phyloP scores from a whole-genome alignment of 768 basidiomycete species.

The Pisolithus sp. region DNA sequence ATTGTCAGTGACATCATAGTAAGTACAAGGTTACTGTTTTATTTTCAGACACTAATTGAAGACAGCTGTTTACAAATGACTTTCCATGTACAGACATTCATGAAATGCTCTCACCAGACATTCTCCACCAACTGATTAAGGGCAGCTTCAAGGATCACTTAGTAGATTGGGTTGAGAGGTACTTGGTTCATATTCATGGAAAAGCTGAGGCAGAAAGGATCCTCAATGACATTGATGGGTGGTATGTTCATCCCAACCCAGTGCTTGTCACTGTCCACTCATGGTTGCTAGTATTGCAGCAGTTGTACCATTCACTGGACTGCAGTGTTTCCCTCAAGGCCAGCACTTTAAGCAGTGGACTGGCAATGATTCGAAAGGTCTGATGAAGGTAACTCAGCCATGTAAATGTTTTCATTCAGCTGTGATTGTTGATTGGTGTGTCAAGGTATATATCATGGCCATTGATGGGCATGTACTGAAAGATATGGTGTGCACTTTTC shows the following conservation, averaged over 20 bases:
- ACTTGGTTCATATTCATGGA: no score
- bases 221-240: no score
- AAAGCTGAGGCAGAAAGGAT: no score
- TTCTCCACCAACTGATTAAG: constrained; percentile 43
- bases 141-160: constrained; percentile 40
- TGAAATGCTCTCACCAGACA: constrained; percentile 28
- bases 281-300: no score
- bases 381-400: not conserved
- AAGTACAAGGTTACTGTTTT: not conserved
- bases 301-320: no score
- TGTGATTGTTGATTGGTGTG: not conserved
- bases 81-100: constrained; percentile 28
- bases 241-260: no score
- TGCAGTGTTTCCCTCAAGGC: no score
- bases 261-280: no score
- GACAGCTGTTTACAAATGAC: not conserved
- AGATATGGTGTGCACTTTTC: not conserved
- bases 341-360: no score
- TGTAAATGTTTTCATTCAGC: not conserved
- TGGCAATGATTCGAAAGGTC: no score
- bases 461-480: not conserved
- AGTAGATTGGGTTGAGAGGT: constrained; percentile 23
- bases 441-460: not conserved
- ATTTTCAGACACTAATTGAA: not conserved
- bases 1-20: not conserved